These are phyloP conservation scores for Backusella tuberculispora DNA, from an alignment of 192 early-diverging fungal species.

Conservation along the genomic window DNA sequence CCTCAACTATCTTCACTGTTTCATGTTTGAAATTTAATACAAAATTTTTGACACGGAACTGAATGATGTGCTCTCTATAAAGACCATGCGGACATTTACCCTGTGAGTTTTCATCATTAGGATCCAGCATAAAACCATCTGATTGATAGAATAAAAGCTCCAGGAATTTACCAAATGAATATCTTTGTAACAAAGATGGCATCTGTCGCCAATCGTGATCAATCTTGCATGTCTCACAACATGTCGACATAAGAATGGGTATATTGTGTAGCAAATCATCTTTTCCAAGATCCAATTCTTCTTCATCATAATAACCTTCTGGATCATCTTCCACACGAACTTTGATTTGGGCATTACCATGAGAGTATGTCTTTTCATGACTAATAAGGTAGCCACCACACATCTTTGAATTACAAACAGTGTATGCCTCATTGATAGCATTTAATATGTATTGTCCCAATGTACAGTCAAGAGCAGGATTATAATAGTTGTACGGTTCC, in stretches of 20 bases:
- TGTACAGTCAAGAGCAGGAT: constrained; percentile 72
- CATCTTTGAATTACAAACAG: constrained; percentile 65
- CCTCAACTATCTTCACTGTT: constrained; percentile 69
- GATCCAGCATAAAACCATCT: not conserved
- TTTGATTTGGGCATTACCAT: constrained; percentile 77
- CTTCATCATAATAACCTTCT: not conserved
- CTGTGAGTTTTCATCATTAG: constrained; percentile 58
- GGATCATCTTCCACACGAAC: constrained; percentile 56
- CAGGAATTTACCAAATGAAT: constrained; percentile 97
- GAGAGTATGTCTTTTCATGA: constrained; percentile 88
- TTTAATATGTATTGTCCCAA: constrained; percentile 89
- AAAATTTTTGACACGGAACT: constrained; percentile 78
- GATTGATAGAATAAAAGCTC: constrained; percentile 90
- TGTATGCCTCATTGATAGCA: constrained; percentile 67
- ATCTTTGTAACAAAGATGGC: constrained; percentile 85
- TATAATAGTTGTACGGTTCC: constrained; percentile 81
- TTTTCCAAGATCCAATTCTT: not conserved
- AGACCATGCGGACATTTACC: constrained; percentile 82
- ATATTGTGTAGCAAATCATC: constrained; percentile 18
- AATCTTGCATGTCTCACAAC: constrained; percentile 1
- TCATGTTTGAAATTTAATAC: constrained; percentile 82
- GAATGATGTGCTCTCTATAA: constrained; percentile 79
- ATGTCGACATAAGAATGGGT: constrained; percentile 6
- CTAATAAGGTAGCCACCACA: constrained; percentile 80
- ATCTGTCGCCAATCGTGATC: constrained; percentile 44